Conservation (phyloP, 1,284 basidiomycete genomes). For the Sanghuangporus weigelae region DNA sequence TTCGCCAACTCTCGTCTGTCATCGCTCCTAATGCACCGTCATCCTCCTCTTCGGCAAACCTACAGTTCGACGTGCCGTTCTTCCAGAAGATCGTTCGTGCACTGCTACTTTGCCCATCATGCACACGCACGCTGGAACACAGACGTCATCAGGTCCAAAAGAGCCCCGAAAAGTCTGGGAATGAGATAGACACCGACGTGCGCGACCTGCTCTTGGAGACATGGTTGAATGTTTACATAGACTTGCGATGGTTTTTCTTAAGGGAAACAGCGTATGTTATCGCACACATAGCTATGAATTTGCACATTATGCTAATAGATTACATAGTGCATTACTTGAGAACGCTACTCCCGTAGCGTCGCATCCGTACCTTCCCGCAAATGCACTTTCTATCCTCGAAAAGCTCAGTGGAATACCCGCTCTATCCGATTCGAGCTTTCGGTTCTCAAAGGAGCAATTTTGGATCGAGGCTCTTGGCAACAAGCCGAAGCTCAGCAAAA, state of each 20-base stretch:
- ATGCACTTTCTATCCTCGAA: conserved; percentile 76
- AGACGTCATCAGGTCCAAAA: conserved; percentile 19
- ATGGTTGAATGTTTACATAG: conserved; percentile 80
- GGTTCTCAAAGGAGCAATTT: conserved; percentile 39
- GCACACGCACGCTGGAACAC: conserved; percentile 31
- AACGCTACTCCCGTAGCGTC: conserved; percentile 21
- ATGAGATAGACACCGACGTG: conserved; percentile 49
- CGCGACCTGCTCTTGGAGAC: conserved; percentile 58
- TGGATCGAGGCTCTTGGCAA: conserved; percentile 73
- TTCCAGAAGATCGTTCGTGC: conserved; percentile 62
- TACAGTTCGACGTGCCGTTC: conserved; percentile 59
- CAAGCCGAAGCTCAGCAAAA: conserved; percentile 49
- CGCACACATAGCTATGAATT: background rate
- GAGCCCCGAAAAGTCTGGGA: conserved; percentile 14
- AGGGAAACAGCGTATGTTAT: conserved; percentile 69
- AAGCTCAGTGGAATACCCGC: conserved; percentile 81
- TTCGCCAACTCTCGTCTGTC: conserved; percentile 70
- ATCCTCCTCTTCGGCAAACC: conserved; percentile 37
- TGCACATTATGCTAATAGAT: background rate
- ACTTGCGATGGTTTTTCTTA: conserved; percentile 92
- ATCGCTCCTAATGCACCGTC: conserved; percentile 30
- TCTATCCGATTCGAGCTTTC: background rate
- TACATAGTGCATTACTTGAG: conserved; percentile 23
- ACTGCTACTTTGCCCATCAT: conserved; percentile 58
- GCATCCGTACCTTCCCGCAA: conserved; percentile 44